Conservation (phyloP, 192 early-diverging fungal genomes). For the Coemansia sp. region DNA sequence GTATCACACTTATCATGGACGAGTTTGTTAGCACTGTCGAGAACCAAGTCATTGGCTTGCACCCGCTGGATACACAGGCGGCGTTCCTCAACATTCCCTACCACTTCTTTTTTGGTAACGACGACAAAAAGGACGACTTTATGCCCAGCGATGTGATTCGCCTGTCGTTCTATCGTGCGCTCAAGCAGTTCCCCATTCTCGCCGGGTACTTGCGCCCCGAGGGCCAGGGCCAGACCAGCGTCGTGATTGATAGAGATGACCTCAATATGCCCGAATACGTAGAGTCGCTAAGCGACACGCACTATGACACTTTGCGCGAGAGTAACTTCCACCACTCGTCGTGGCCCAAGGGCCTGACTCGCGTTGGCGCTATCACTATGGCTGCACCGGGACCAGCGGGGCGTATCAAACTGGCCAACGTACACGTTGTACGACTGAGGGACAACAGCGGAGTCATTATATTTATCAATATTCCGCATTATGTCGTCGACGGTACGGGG, state of each 20-base stretch:
- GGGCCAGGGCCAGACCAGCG: slow-evolving; percentile 16
- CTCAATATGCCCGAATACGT: slow-evolving; percentile 56
- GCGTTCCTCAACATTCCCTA: slow-evolving; percentile 54
- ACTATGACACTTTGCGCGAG: slow-evolving; percentile 20
- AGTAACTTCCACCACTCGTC: slow-evolving; percentile 42
- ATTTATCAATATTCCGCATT: slow-evolving; percentile 52
- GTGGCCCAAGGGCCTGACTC: slow-evolving; percentile 44
- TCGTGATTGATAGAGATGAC: slow-evolving; percentile 28
- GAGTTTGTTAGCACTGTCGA: slow-evolving; percentile 44
- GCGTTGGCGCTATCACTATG: slow-evolving; percentile 32
- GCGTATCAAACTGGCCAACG: slow-evolving; percentile 30
- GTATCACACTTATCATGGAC: slow-evolving; percentile 24
- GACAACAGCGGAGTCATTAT: slow-evolving; percentile 43
- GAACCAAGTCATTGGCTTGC: slow-evolving; percentile 37
- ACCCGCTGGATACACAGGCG: slow-evolving; percentile 52
- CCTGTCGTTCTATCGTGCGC: slow-evolving; percentile 39
- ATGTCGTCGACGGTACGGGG: slow-evolving; percentile 47
- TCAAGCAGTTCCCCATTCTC: slow-evolving; percentile 36
- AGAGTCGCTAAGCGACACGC: slow-evolving; percentile 27
- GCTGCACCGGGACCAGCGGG: slow-evolving; percentile 15
- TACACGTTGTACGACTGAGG: slow-evolving; percentile 37
- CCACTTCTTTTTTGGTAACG: slow-evolving; percentile 48
- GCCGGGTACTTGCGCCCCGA: slow-evolving; percentile 32
- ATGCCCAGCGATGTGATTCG: slow-evolving; percentile 42
- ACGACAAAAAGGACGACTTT: slow-evolving; percentile 24